Base-by-base conservation (phyloP, 2,329 filamentous ascomycete genomes). In the Botrytis porri region DNA sequence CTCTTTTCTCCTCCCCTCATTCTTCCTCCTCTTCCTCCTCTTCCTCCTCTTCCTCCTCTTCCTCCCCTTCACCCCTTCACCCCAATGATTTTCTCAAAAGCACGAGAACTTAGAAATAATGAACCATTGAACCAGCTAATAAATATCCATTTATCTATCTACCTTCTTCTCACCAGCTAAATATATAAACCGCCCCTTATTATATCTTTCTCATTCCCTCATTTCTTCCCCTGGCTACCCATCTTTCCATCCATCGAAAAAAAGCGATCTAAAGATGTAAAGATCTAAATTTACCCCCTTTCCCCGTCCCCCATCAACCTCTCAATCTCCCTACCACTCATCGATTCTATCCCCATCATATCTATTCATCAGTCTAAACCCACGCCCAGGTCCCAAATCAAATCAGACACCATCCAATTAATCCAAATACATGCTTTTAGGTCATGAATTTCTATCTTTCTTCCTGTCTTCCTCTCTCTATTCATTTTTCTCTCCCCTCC, bases 291-390 rank as follows among this genome's bases (percentile, higher is more conserved):
- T 12, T 8, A n/a, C 35, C 8, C 3, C 7, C 10, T 1, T 4
- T 8, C 4, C 1, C 7, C 10, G 14, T 14, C 6, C 57, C 4
- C 18, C 5, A 7, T 16, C 32, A 0, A 59, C 32, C 29, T 2
- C 6, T 29, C 10, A 0, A 12, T 32, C 35, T 20, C 5, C 6
- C 35, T 7, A 61, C 22, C 35, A 14, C 41, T 32, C 14, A 39
- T 61, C 12, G 35, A 61, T 39, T 62, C 25, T 35, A 61, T 18
- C 22, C 60, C 60, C 60, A 39, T 62, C 20, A 62, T 39, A 25
- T 62, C 60, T 62, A 66, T 71, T 45, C n/a, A 66, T 54, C 60
- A 41, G 12, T 39, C 45, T 67, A 51, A 66, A 51, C 29, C 41
- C 29, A 51, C 32, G 20, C 8, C 29, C 20, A 65, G 20, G 41